Conservation (phyloP, 176 grass and related monocot genomes). For the Zea mays region DNA sequence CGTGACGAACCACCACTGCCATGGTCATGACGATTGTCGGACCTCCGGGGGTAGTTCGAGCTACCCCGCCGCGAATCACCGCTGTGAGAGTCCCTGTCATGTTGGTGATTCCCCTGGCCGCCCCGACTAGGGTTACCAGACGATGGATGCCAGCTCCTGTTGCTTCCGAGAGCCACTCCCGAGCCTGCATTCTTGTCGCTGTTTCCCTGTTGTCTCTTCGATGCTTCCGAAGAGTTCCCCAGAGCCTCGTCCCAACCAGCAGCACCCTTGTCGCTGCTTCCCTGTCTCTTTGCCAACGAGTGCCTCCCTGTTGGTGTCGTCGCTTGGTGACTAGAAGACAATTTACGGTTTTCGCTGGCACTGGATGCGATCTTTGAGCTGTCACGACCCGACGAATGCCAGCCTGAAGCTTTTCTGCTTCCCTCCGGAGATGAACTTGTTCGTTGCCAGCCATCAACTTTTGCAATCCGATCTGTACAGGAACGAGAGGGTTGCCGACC, state of each 20-base stretch:
- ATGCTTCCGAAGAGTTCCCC: constrained; percentile 42
- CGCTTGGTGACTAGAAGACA: constrained; percentile 37
- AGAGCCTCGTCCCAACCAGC: constrained; percentile 54
- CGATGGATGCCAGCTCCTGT: constrained; percentile 53
- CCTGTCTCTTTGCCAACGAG: constrained; percentile 45
- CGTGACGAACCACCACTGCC: constrained; percentile 51
- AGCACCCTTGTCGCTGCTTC: constrained; percentile 34
- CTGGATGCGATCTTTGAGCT: constrained; percentile 31
- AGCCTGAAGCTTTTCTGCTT: constrained; percentile 31
- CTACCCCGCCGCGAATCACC: constrained; percentile 34
- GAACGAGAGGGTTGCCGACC: constrained; percentile 5
- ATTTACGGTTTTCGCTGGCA: constrained; percentile 33
- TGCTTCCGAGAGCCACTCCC: constrained; percentile 56
- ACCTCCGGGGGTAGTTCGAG: constrained; percentile 47
- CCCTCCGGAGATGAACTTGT: constrained; percentile 25
- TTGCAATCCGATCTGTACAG: constrained; percentile 12
- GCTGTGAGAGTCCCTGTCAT: constrained; percentile 30
- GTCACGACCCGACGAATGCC: constrained; percentile 39
- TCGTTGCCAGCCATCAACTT: constrained; percentile 30
- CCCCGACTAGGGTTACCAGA: constrained; percentile 44
- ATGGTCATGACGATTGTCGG: constrained; percentile 45
- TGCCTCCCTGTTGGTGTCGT: constrained; percentile 23
- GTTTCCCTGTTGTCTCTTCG: constrained; percentile 51
- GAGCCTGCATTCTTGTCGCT: constrained; percentile 44
- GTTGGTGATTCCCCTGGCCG: constrained; percentile 46